Base-by-base conservation (phyloP, 129 eudicot species). In the Cynara cardunculus region DNA sequence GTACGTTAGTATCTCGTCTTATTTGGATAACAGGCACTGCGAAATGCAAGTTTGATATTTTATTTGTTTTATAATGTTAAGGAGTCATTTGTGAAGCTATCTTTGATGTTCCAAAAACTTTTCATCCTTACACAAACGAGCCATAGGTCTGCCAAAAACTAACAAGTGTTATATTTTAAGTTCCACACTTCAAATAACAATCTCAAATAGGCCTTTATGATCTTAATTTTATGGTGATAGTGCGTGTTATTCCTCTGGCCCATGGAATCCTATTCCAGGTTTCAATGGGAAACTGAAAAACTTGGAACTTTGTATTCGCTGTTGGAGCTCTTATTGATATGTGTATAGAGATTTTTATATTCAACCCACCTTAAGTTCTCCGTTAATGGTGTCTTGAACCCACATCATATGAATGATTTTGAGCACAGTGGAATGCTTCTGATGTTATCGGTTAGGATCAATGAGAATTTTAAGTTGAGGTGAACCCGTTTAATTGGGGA, bases 401-500 rank as follows among this genome's bases (percentile, higher is more conserved):
- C 98, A 25, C 64, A 77, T 70, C 96, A 92, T 61, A 85, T 94
- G 97, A 94, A 92, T 74, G 90, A 94, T 77, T 94, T 90, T 74
- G 97, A 94, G 81, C 97, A 92, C 72, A 88, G 92, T 1, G 98
- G 97, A 10, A 94, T 94, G 98, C 98, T 94, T 69, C 80, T 94
- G 75, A 94, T 94, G 98, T 94, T 94, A 7, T 34, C 14, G 44
- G 16, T 25, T 76, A 56, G 12, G 70, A 56, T 37, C 13, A 25
- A 10, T 31, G 30, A 53, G 71, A 74, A 22, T 4, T 65, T 74
- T 27, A 41, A 73, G 65, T 74, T 74, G 34, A 28, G 19, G n/a
- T 25, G 14, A 68, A 62, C 25, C 4, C 7, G 73, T 77, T 77
- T 16, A 12, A 64, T 53, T 64, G 26, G n/a, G 25, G 34, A 3